These are phyloP conservation scores for Populus deltoides DNA, from an alignment of 345 rosid species.

Conservation along the genomic window DNA sequence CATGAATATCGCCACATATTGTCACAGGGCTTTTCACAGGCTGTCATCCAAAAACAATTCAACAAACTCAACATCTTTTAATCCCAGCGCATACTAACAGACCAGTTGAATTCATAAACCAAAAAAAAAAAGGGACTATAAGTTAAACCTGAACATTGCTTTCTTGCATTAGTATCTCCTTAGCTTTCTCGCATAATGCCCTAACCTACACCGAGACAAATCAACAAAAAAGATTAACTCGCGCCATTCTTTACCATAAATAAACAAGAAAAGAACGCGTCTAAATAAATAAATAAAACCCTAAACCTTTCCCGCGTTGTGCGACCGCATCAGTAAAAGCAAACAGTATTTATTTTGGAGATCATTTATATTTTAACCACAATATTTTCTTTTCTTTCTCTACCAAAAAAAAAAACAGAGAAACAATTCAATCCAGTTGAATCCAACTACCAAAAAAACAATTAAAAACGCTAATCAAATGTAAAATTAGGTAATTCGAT, in stretches of 20 bases:
- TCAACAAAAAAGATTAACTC: not conserved
- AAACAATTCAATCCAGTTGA: not conserved
- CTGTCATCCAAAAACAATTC: conserved; percentile 29
- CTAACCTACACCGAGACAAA: conserved; percentile 50
- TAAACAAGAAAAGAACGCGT: not conserved
- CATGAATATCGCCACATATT: conserved; percentile 95
- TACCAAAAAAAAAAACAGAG: too few relatives aligned
- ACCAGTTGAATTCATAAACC: not conserved
- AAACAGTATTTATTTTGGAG: not conserved
- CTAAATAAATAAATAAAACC: not conserved
- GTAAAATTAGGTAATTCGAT: not conserved
- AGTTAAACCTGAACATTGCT: conserved; percentile 86
- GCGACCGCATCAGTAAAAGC: not conserved
- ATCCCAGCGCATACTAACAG: not conserved
- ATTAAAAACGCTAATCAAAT: not conserved
- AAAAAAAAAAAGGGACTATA: not conserved
- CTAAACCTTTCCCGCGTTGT: not conserved
- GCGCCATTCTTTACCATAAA: not conserved
- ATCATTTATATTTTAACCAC: not conserved
- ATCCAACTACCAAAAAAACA: not conserved
- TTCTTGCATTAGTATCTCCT: conserved; percentile 93
- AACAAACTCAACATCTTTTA: conserved; percentile 11
- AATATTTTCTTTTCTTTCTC: not conserved
- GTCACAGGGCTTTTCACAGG: conserved; percentile 97
- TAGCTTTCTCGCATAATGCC: conserved; percentile 88